Evolutionary conservation across 495 filamentous ascomycete genomes (phyloP).

Genomic region (Bryoglossum gracile): DNA sequence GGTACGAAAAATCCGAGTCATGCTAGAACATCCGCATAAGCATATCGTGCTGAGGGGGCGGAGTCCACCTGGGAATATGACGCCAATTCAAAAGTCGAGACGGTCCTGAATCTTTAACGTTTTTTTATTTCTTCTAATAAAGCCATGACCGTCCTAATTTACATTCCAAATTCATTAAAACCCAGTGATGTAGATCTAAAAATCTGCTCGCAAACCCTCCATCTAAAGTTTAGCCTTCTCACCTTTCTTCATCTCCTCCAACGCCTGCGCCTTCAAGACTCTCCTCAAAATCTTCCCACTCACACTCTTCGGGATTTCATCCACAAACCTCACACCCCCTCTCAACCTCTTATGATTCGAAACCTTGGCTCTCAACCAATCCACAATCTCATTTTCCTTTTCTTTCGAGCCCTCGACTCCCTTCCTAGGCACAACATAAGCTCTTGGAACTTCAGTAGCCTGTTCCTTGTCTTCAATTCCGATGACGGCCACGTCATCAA

Average conservation of each 20-base stretch:
- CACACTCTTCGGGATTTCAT: constrained; percentile 75
- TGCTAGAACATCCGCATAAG: too few species aligned
- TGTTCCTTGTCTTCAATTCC: constrained; percentile 63
- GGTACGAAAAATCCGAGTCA: too few species aligned
- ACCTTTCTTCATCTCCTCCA: constrained; percentile 29
- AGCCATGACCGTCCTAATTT: too few species aligned
- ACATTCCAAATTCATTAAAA: too few species aligned
- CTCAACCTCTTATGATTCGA: constrained; percentile 65
- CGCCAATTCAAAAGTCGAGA: too few species aligned
- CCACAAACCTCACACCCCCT: constrained; percentile 76
- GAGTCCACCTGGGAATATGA: too few species aligned
- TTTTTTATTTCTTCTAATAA: too few species aligned
- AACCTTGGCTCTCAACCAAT: constrained; percentile 51
- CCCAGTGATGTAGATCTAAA: neutral
- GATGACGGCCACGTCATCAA: constrained; percentile 80
- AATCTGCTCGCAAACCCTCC: neutral
- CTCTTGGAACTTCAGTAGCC: constrained; percentile 76
- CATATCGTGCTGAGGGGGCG: too few species aligned
- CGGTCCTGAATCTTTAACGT: too few species aligned
- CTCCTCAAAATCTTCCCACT: constrained; percentile 86
- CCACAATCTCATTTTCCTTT: constrained; percentile 53
- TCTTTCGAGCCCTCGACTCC: constrained; percentile 40
- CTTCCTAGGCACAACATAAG: constrained; percentile 64
- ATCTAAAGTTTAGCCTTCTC: constrained; percentile 27
- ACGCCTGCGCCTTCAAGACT: constrained; percentile 40